phyloP scores from a whole-genome alignment of 2,329 filamentous ascomycete genomes.

The Botrytis fabae region DNA sequence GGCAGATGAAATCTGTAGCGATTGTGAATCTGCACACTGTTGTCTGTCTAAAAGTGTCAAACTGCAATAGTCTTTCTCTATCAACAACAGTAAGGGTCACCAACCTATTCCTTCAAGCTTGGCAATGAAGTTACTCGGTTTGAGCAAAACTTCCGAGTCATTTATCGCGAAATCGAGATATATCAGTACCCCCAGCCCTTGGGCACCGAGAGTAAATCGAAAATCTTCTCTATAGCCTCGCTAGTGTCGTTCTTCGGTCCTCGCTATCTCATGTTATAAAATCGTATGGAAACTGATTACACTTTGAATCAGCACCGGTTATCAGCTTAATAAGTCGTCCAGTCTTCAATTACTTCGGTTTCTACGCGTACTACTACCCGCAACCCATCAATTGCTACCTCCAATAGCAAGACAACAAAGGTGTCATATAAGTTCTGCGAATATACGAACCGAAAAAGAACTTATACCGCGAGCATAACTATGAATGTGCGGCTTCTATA shows the following conservation, averaged over 20 bases:
- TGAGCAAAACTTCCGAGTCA: not conserved
- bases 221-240: not conserved
- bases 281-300: not conserved
- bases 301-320: not conserved
- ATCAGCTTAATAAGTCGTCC: not conserved
- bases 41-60: not conserved
- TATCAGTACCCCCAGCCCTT: not conserved
- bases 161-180: not conserved
- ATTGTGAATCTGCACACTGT: not conserved
- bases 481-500: not conserved
- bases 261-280: not conserved
- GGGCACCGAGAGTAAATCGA: not conserved
- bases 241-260: not conserved
- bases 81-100: not conserved
- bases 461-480: fast-evolving
- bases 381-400: not conserved
- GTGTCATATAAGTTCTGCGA: not conserved
- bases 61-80: not conserved
- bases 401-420: not conserved
- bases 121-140: not conserved
- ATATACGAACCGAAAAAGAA: not conserved
- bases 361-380: not conserved
- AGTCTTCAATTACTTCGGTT: not conserved
- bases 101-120: not conserved
- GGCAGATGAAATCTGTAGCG: not conserved